Evolutionary conservation across 768 basidiomycete genomes (phyloP).

Genomic region (Gloeostereum incarnatum): DNA sequence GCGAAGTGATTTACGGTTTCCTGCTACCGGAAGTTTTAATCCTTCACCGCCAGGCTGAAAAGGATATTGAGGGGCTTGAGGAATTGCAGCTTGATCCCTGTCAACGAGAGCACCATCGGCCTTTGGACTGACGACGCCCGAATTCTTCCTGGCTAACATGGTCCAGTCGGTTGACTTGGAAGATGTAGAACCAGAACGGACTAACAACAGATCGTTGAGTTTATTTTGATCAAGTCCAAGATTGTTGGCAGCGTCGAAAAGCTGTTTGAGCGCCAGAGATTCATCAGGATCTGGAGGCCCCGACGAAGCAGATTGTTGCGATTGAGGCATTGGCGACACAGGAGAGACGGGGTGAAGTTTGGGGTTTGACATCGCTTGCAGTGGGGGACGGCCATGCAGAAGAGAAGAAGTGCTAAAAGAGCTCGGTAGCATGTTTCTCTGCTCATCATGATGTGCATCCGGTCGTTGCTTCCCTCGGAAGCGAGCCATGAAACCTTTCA

Average conservation of each 20-base stretch:
- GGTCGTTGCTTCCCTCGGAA: constrained; percentile 46
- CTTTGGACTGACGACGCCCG: constrained; percentile 21
- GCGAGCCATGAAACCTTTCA: constrained; percentile 77
- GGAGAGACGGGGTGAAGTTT: constrained; percentile 14
- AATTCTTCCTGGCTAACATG: constrained; percentile 32
- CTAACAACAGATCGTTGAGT: constrained; percentile 60
- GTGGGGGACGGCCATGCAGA: background rate
- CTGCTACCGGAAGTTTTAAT: too few relatives aligned
- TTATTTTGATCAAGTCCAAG: constrained; percentile 69
- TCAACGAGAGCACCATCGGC: constrained; percentile 17
- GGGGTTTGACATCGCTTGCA: constrained; percentile 1
- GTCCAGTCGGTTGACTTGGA: constrained; percentile 44
- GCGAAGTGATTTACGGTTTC: constrained; percentile 14
- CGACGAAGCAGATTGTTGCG: constrained; percentile 15
- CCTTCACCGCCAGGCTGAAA: too few relatives aligned
- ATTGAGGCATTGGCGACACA: constrained; percentile 22
- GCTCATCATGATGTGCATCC: constrained; percentile 11
- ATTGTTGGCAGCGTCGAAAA: constrained; percentile 68
- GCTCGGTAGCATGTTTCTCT: background rate
- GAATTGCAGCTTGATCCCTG: too few relatives aligned
- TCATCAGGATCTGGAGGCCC: constrained; percentile 21
- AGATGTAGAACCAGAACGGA: constrained; percentile 60
- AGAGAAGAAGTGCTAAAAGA: constrained; percentile 4
- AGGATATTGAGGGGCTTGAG: too few relatives aligned
- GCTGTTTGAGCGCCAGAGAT: constrained; percentile 52